Conservation (phyloP, 306 rosid genomes). For the Inga leiocalycina region DNA sequence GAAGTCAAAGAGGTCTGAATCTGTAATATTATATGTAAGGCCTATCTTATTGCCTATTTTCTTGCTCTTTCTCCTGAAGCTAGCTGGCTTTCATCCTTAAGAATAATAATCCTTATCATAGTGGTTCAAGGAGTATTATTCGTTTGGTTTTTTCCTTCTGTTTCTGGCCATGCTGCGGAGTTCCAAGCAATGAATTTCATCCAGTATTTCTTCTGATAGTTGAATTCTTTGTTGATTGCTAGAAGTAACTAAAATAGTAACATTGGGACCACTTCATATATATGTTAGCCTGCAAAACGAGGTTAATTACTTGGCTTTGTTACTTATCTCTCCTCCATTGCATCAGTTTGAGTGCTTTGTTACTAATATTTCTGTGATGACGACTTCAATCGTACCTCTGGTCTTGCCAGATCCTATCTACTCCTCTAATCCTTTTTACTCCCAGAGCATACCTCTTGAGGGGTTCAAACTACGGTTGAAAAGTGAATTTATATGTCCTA, state of each 20-base stretch:
- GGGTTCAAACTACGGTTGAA: too few relatives aligned
- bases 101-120: neutral
- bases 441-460: too few relatives aligned
- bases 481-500: too few relatives aligned
- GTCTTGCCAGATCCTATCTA: too few relatives aligned
- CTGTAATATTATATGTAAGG: neutral
- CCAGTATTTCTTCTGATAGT: neutral
- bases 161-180: neutral
- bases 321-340: too few relatives aligned
- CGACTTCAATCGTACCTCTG: too few relatives aligned
- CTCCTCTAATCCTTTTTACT: too few relatives aligned
- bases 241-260: neutral
- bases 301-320: too few relatives aligned
- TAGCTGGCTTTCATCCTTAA: neutral
- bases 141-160: neutral
- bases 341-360: too few relatives aligned
- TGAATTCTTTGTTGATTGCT: neutral
- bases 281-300: too few relatives aligned
- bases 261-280: neutral
- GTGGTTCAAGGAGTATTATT: too few relatives aligned
- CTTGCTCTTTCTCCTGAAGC: neutral
- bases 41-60: neutral
- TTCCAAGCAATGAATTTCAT: neutral
- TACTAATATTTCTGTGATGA: too few relatives aligned
- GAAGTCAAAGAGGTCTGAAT: conserved; percentile 50